Evolutionary conservation across 257 asterid genomes (phyloP), one percentile per base, ranked within the genome.

Genomic region (Thymus quinquecostatus): DNA sequence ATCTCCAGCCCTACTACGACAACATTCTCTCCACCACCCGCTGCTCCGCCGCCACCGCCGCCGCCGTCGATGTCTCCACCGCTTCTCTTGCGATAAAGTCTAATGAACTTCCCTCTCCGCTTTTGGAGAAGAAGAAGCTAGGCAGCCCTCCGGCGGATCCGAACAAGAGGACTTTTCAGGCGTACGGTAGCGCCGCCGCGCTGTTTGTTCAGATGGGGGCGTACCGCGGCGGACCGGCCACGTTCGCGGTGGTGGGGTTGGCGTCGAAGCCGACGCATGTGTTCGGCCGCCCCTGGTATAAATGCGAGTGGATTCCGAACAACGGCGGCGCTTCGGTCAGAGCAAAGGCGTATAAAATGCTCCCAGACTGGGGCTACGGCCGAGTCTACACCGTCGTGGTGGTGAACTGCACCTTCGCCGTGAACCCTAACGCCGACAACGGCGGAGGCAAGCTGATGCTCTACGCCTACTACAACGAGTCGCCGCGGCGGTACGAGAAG

Each of bases 151-250:
- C 82, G 9, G 80, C 63, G 8, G 87, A 82, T 53, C 91, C 87
- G 1, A 82, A 86, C 78, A 87, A 82, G 72, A 85, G 98, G 2
- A 84, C 78, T 38, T 91, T 93, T 69, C 76, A 77, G 3, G 79
- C 96, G 4, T 76, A 79, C 69, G 98, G 97, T 51, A 77, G 58
- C 66, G 92, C 96, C 45, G 96, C 97, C 2, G 96, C 93, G 1
- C 85, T 85, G 58, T 91, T 93, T 64, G 86, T 93, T 10, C 85
- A 90, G 44, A 91, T 93, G 96, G 96, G 97, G 4, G 96, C 97
- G 8, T 93, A 93, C 78, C 86, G 98, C 66, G 98, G 98, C 57
- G 97, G 98, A 1, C 74, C 83, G 8, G 50, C 68, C 57, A 91
- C 92, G 0, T 93, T 93, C 41, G 91, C 97, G 32, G 83, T 93